phyloP scores from a whole-genome alignment of 768 basidiomycete species.

The Agrocybe pediades region DNA sequence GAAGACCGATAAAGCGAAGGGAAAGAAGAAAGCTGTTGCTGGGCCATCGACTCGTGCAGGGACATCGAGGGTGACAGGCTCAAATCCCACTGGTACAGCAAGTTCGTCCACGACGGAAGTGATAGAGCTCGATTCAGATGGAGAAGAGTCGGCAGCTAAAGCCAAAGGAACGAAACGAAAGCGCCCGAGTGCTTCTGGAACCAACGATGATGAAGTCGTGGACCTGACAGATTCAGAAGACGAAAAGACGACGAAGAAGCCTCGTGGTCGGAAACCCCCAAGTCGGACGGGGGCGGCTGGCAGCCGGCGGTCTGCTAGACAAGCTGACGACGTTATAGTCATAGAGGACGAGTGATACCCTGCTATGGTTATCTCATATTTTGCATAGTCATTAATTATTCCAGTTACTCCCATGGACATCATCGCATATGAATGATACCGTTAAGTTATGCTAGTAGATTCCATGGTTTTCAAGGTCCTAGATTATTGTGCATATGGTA shows the following conservation, averaged over 20 bases:
- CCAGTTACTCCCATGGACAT: not conserved
- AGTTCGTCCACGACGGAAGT: slow-evolving; percentile 16
- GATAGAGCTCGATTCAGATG: slow-evolving; percentile 32
- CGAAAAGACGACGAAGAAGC: slow-evolving; percentile 19
- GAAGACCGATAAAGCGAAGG: slow-evolving; percentile 29
- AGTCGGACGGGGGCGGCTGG: slow-evolving; percentile 14
- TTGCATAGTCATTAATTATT: not conserved
- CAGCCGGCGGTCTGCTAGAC: slow-evolving; percentile 16
- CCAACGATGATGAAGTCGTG: slow-evolving; percentile 15
- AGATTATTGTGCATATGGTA: too few species aligned
- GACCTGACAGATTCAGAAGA: slow-evolving; percentile 32
- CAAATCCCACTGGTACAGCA: slow-evolving; percentile 6
- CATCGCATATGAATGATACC: not conserved
- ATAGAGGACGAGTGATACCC: slow-evolving; percentile 26
- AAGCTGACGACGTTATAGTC: slow-evolving; percentile 44
- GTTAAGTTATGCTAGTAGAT: too few species aligned
- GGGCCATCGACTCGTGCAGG: slow-evolving; percentile 18
- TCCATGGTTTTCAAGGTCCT: too few species aligned
- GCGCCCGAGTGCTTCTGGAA: not conserved
- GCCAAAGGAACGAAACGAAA: slow-evolving; percentile 19
- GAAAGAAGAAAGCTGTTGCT: slow-evolving; percentile 32
- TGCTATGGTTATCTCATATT: not conserved
- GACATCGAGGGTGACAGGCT: slow-evolving; percentile 5
- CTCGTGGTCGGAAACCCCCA: slow-evolving; percentile 18
- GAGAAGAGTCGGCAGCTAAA: slow-evolving; percentile 15